These are phyloP conservation scores for Heliamphora ciliata DNA, from an alignment of 179 eudicot genomes.

Conservation along the genomic window DNA sequence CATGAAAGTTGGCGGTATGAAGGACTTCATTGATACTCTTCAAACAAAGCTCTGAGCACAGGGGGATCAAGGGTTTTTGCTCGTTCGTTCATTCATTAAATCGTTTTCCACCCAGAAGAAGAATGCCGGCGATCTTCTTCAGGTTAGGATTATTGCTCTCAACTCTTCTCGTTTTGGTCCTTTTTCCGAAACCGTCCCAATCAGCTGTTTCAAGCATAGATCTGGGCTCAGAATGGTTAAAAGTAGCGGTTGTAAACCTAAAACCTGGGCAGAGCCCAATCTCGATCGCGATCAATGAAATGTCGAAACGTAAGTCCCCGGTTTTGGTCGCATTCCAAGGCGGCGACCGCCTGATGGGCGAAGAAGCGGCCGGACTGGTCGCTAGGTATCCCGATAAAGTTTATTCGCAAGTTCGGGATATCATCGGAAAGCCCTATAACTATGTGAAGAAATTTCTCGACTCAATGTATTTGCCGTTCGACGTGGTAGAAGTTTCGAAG, in stretches of 20 bases:
- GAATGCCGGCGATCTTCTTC: constrained; percentile 20
- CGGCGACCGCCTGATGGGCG: constrained; percentile 66
- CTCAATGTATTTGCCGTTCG: constrained; percentile 47
- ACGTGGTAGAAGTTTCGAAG: constrained; percentile 44
- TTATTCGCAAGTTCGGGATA: constrained; percentile 56
- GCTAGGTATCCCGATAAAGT: constrained; percentile 86
- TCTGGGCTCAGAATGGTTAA: constrained; percentile 92
- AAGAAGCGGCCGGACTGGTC: constrained; percentile 62
- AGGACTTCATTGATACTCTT: background rate
- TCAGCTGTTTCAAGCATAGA: constrained; percentile 85
- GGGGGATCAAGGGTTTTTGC: background rate
- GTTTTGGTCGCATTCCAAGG: constrained; percentile 61
- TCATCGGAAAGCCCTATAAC: constrained; percentile 50
- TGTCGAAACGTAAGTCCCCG: constrained; percentile 93
- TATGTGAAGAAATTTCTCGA: constrained; percentile 28
- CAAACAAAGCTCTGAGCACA: background rate
- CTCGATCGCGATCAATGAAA: constrained; percentile 85
- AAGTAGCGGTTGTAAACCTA: constrained; percentile 84
- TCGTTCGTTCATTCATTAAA: background rate
- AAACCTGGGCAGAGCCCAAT: constrained; percentile 86
- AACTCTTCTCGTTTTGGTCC: constrained; percentile 26
- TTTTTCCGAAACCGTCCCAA: constrained; percentile 26
- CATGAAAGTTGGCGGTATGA: background rate
- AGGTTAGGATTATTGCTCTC: constrained; percentile 28
- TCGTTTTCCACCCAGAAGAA: background rate